Base-by-base conservation (phyloP, 2,329 filamentous ascomycete genomes). In the Fusarium nisikadoi region DNA sequence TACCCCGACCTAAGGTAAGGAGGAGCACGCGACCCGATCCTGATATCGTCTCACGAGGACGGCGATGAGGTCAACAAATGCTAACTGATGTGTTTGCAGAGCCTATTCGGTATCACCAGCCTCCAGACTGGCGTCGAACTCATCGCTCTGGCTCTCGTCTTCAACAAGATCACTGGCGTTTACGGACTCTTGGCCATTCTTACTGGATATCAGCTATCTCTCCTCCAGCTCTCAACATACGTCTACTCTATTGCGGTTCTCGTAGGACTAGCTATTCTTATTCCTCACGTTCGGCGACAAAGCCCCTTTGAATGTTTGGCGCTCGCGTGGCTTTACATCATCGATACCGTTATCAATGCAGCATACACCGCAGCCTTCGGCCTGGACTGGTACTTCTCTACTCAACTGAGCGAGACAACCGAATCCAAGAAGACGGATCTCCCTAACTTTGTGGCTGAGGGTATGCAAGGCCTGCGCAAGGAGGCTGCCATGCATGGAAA, bases 91-190 rank as follows among this genome's bases (percentile, higher is more conserved):
- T 41, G 13, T 23, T 38, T 69, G 43, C 80, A 97, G 94, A 92
- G 90, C 50, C 95, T 97, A 81, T 89, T 97, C 73, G 94, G 93
- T 80, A 86, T 94, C 78, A 92, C 97, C 85, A 93, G 93, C 79
- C 90, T 98, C 60, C 93, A 94, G 77, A 95, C 93, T 38, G 95
- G 94, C 74, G 92, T 93, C 50, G 94, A 96, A 76, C 88, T 98
- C 77, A 94, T 97, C 77, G 91, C 93, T 8, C 87, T 96, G 69
- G 91, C 93, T 16, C 89, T 97, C 72, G 87, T 97, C 61, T 91
- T 98, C 84, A 98, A 98, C 87, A 97, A 97, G 83, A 89, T 95
- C 74, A 95, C 94, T 54, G 95, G 94, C 64, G 86, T 97, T 75
- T 98, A 97, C 82, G 95, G 95, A 73, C 87, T 98, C 46, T 91